phyloP scores from a whole-genome alignment of 2,329 filamentous ascomycete species.

The Onygenales sp. region DNA sequence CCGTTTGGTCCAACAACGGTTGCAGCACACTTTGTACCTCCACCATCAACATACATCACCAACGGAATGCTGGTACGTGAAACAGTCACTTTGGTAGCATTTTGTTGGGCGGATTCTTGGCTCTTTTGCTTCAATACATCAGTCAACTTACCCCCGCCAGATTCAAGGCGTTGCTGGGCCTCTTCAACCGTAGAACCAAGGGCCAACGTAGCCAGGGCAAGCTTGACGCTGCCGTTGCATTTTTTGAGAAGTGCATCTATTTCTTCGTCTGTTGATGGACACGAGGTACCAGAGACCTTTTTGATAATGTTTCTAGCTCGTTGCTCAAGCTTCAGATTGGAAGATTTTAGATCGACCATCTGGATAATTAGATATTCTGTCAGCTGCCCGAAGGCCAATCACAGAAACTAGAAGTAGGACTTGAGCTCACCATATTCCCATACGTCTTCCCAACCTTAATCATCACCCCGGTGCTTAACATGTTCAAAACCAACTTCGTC shows the following conservation, averaged over 20 bases:
- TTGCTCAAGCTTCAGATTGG: slow-evolving; percentile 30
- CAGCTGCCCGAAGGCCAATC: neutral
- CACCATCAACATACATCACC: slow-evolving; percentile 34
- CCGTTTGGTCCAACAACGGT: slow-evolving; percentile 20
- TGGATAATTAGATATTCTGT: slow-evolving; percentile 5
- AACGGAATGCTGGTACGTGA: slow-evolving; percentile 6
- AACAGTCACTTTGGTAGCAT: neutral
- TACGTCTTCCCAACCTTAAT: slow-evolving; percentile 34
- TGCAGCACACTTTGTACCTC: slow-evolving; percentile 36
- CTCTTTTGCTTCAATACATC: slow-evolving; percentile 11
- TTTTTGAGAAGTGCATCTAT: slow-evolving; percentile 20
- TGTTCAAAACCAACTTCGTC: slow-evolving; percentile 37
- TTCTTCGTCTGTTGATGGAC: slow-evolving; percentile 14
- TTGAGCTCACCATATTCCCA: slow-evolving; percentile 28
- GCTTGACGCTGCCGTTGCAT: slow-evolving; percentile 25
- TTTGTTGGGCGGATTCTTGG: neutral
- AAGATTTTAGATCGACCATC: slow-evolving; percentile 30
- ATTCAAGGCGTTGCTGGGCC: slow-evolving; percentile 15
- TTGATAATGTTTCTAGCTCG: slow-evolving; percentile 26
- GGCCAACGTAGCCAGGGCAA: slow-evolving; percentile 22
- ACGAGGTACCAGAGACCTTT: slow-evolving; percentile 14
- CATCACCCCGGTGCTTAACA: slow-evolving; percentile 36
- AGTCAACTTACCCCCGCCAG: slow-evolving; percentile 17
- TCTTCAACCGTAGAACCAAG: slow-evolving; percentile 17
- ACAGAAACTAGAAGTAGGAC: neutral